phyloP scores from a whole-genome alignment of 257 asterid species.

The Rubia yunnanensis region DNA sequence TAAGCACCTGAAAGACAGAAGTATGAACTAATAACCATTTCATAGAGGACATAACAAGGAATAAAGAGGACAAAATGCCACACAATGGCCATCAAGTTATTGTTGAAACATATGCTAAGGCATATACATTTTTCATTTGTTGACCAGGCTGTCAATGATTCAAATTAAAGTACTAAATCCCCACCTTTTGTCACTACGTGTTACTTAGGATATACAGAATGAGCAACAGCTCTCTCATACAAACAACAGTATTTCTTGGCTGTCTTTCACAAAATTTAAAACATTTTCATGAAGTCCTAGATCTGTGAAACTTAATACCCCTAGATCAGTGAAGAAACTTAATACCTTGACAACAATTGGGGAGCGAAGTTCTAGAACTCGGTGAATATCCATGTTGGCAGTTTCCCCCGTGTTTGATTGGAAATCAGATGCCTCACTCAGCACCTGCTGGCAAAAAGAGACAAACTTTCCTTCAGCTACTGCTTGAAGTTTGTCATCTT shows the following conservation, averaged over 20 bases:
- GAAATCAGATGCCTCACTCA: conserved; percentile 85
- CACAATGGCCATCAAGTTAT: background rate
- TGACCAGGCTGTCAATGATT: background rate
- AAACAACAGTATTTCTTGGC: conserved; percentile 1
- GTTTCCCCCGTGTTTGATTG: conserved; percentile 80
- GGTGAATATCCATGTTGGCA: conserved; percentile 74
- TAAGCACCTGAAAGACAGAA: conserved; percentile 62
- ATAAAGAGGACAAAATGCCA: background rate
- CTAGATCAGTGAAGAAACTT: conserved; percentile 2
- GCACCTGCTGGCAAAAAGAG: conserved; percentile 83
- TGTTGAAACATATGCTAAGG: background rate
- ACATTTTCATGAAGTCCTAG: background rate
- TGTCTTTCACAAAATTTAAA: background rate
- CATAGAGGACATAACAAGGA: background rate
- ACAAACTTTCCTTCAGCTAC: conserved; percentile 85
- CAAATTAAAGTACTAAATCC: too few relatives aligned
- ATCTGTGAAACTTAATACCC: conserved; percentile 37
- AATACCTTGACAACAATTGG: conserved; percentile 86
- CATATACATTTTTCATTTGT: background rate
- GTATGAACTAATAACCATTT: background rate
- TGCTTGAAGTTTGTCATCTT: conserved; percentile 61
- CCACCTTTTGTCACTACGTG: background rate
- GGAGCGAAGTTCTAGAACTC: conserved; percentile 87
- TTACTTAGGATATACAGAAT: too few relatives aligned
- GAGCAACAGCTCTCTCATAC: background rate